Conservation (phyloP, 1,284 basidiomycete species). For the Thecaphora frezii region DNA sequence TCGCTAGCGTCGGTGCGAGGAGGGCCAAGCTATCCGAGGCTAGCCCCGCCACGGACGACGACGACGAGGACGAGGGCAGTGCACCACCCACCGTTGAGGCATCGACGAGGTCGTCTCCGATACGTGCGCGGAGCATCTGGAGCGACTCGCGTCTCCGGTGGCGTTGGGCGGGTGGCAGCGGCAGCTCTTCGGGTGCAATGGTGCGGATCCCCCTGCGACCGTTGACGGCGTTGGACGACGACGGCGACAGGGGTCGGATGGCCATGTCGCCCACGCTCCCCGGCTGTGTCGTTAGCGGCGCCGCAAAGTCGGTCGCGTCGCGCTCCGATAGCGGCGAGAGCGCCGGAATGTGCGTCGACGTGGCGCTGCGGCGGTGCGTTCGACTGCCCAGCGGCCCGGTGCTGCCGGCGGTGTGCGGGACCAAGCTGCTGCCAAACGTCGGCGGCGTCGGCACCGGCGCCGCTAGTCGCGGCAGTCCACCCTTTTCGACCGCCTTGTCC, state of each 20-base stretch:
- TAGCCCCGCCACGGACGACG: neutral
- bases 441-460: neutral
- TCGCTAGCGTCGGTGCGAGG: neutral
- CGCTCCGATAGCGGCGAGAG: constrained; percentile 29
- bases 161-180: constrained; percentile 20
- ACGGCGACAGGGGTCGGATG: neutral
- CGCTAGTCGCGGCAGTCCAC: neutral
- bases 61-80: neutral
- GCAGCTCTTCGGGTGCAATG: constrained; percentile 19
- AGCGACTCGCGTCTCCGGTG: constrained; percentile 23
- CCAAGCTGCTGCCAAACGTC: neutral
- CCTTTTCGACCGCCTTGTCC: neutral
- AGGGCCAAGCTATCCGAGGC: no score
- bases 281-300: neutral
- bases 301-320: constrained; percentile 4
- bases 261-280: neutral
- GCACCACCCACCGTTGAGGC: no score
- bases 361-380: constrained; percentile 23
- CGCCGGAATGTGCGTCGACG: constrained; percentile 19
- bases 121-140: constrained; percentile 33
- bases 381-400: neutral
- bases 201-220: constrained; percentile 17
- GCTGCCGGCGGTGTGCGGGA: neutral
- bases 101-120: constrained; percentile 4
- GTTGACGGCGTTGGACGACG: constrained; percentile 1